Evolutionary conservation across 345 rosid species (phyloP).

Genomic region (Salix caprea): DNA sequence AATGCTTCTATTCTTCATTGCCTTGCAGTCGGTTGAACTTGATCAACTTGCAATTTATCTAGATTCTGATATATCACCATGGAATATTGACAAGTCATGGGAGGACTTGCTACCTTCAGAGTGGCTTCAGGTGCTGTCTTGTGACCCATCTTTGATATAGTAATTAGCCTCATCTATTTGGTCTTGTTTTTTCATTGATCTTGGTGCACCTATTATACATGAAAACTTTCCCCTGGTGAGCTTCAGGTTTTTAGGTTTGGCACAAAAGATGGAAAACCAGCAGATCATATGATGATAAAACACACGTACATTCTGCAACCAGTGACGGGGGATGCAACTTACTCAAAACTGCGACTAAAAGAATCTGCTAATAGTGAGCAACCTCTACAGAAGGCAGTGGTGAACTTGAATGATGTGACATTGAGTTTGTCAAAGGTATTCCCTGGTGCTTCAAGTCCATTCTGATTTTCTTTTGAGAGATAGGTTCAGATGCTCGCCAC

Average conservation of each 20-base stretch:
- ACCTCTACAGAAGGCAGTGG: constrained; percentile 77
- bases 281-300: constrained; percentile 46
- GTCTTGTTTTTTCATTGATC: constrained; percentile 2
- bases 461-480: constrained; percentile 9
- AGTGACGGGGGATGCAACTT: constrained; percentile 84
- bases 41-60: constrained; percentile 87
- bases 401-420: constrained; percentile 89
- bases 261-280: constrained; percentile 71
- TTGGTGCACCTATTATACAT: constrained; percentile 1
- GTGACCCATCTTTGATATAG: neutral
- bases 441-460: constrained; percentile 9
- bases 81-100: constrained; percentile 84
- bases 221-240: constrained; percentile 9
- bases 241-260: constrained; percentile 80
- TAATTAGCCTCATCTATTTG: neutral
- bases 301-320: constrained; percentile 90
- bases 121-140: constrained; percentile 75
- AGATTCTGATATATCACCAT: constrained; percentile 83
- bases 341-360: constrained; percentile 49
- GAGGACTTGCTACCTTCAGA: constrained; percentile 78
- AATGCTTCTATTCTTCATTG: constrained; percentile 5
- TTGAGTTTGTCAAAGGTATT: constrained; percentile 87
- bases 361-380: constrained; percentile 37
- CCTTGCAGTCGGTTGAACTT: constrained; percentile 78
- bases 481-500: constrained; percentile 19